A percentile compares a stretch with the other conserved stretches of the same genome.
Conservation (phyloP, 2,329 filamentous ascomycete genomes). For the Ophiobolus disseminans region DNA sequence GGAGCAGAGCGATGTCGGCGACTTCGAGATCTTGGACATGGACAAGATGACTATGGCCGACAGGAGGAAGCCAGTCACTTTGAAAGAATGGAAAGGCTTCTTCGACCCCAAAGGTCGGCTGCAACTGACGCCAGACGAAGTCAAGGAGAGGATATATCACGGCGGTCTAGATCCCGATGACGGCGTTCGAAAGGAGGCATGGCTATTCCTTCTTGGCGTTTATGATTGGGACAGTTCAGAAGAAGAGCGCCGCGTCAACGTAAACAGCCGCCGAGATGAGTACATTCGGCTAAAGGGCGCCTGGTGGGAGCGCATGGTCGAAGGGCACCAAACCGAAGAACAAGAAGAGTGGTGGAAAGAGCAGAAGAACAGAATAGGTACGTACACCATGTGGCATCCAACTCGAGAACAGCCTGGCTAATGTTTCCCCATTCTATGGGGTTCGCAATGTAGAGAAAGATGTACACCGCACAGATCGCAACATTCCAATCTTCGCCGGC, state of each 20-base stretch:
- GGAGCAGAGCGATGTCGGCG: constrained; percentile 92
- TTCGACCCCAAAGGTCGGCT: constrained; percentile 83
- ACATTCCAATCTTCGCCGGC: constrained; percentile 91
- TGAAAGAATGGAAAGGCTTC: constrained; percentile 89
- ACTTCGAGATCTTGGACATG: constrained; percentile 90
- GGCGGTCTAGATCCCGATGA: constrained; percentile 89
- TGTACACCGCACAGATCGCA: constrained; percentile 94
- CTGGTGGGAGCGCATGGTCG: constrained; percentile 95
- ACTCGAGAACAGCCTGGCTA: constrained; percentile 38
- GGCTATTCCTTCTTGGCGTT: constrained; percentile 91
- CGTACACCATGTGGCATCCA: constrained; percentile 43
- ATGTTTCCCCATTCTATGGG: constrained; percentile 62
- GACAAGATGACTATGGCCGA: constrained; percentile 79
- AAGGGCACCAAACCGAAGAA: constrained; percentile 79
- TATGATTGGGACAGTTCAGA: constrained; percentile 90
- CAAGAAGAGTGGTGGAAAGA: constrained; percentile 97
- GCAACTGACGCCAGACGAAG: constrained; percentile 83
- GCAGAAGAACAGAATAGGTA: constrained; percentile 91
- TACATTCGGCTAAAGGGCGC: constrained; percentile 92
- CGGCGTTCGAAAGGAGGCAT: constrained; percentile 93
- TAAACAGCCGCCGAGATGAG: constrained; percentile 87
- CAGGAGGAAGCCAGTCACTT: constrained; percentile 75
- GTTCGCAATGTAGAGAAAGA: constrained; percentile 82
- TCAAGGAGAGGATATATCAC: constrained; percentile 97
- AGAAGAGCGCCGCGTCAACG: constrained; percentile 81